Conservation (phyloP, 306 rosid species). For the Vachellia collinsii region DNA sequence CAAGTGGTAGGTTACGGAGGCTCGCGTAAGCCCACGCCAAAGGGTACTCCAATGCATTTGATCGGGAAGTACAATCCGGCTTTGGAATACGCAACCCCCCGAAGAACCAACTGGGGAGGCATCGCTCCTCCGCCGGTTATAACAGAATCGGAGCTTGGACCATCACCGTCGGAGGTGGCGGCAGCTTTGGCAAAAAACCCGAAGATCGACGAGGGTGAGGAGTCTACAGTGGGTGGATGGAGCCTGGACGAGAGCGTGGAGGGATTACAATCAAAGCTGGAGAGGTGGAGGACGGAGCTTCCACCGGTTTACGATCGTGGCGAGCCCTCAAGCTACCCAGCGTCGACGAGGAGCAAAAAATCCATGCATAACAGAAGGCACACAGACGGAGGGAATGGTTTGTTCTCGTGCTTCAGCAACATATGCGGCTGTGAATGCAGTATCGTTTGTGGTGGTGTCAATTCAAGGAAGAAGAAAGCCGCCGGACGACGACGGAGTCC, state of each 20-base stretch:
- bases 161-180: constrained; percentile 95
- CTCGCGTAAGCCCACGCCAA: neutral
- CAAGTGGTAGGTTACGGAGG: neutral
- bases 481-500: constrained; percentile 42
- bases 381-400: constrained; percentile 54
- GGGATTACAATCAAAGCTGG: constrained; percentile 70
- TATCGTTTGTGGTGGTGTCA: constrained; percentile 72
- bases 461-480: constrained; percentile 34
- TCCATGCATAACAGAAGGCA: constrained; percentile 46
- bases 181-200: constrained; percentile 58
- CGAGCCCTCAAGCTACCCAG: constrained; percentile 44
- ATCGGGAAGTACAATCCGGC: constrained; percentile 1
- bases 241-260: constrained; percentile 74
- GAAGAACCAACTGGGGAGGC: constrained; percentile 46
- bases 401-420: constrained; percentile 93
- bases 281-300: constrained; percentile 78
- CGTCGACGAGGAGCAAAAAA: constrained; percentile 40
- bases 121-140: constrained; percentile 34
- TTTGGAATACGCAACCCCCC: constrained; percentile 61
- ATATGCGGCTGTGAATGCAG: constrained; percentile 86
- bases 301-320: constrained; percentile 67
- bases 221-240: constrained; percentile 65
- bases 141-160: constrained; percentile 87
- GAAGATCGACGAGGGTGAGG: constrained; percentile 48
- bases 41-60: neutral